Evolutionary conservation across 257 asterid species (phyloP).

Genomic region (Hygrophila difformis): DNA sequence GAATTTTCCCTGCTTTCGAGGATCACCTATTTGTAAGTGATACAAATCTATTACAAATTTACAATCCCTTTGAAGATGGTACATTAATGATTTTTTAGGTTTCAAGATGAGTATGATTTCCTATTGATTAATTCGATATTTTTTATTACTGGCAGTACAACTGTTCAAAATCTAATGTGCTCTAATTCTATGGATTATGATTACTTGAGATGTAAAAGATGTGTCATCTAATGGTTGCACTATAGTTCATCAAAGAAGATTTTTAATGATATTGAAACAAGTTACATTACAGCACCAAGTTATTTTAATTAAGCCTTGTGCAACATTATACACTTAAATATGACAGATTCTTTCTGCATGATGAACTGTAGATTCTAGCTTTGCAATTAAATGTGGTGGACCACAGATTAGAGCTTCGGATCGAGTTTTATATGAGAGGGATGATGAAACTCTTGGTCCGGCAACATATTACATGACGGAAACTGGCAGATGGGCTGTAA

Average conservation of each 20-base stretch:
- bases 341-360: conserved; percentile 9
- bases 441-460: conserved; percentile 55
- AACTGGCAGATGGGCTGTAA: conserved; percentile 61
- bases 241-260: no score
- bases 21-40: conserved; percentile 10
- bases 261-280: not conserved
- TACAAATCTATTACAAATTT: no score
- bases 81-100: no score
- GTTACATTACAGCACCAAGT: not conserved
- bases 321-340: not conserved
- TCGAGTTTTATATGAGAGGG: conserved; percentile 36
- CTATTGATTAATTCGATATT: no score
- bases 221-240: no score
- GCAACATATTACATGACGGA: conserved; percentile 38
- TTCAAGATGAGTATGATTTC: no score
- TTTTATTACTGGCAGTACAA: no score
- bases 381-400: conserved; percentile 74
- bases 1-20: conserved; percentile 17
- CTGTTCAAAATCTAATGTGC: no score
- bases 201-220: no score
- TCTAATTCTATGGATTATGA: no score
- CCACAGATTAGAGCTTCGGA: conserved; percentile 32
- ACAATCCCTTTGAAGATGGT: no score
- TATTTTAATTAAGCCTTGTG: no score
- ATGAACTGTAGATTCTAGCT: conserved; percentile 42